phyloP scores from a whole-genome alignment of 2,329 filamentous ascomycete genomes.

The Colletotrichum costaricense region DNA sequence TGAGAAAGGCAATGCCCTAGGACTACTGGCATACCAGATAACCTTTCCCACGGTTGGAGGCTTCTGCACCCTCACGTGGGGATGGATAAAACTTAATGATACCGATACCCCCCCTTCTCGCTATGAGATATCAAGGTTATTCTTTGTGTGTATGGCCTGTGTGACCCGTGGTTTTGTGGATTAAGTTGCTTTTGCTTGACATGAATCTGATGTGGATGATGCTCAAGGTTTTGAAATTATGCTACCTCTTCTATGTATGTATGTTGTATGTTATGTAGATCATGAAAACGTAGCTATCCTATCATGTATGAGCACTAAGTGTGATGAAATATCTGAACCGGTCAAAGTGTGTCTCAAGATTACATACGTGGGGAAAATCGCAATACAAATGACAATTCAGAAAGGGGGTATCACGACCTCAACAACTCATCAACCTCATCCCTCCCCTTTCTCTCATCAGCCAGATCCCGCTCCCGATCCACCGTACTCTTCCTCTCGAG shows the following conservation, averaged over 20 bases:
- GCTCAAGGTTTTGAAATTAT: not conserved
- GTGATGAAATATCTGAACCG: too few relatives aligned
- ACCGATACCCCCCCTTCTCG: conserved; percentile 14
- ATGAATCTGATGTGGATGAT: not conserved
- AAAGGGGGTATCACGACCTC: conserved; percentile 9
- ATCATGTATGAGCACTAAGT: too few relatives aligned
- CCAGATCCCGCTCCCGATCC: conserved; percentile 60
- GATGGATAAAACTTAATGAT: conserved; percentile 14
- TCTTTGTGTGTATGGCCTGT: not conserved
- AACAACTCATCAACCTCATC: conserved; percentile 13
- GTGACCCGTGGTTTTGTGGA: not conserved
- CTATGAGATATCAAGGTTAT: not conserved
- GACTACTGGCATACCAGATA: not conserved
- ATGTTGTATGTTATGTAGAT: not conserved
- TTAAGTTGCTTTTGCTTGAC: not conserved
- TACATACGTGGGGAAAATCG: too few relatives aligned
- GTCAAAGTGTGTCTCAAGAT: too few relatives aligned
- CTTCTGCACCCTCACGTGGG: not conserved
- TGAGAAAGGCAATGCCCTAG: not conserved
- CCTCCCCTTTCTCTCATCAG: conserved; percentile 43
- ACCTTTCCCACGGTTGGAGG: not conserved
- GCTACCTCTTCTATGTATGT: not conserved
- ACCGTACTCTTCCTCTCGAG: not conserved
- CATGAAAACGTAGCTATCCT: too few relatives aligned
- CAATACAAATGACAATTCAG: not conserved